These are phyloP conservation scores for Pelargonium cotyledonis DNA, from an alignment of 441 rosid species.

Conservation along the genomic window DNA sequence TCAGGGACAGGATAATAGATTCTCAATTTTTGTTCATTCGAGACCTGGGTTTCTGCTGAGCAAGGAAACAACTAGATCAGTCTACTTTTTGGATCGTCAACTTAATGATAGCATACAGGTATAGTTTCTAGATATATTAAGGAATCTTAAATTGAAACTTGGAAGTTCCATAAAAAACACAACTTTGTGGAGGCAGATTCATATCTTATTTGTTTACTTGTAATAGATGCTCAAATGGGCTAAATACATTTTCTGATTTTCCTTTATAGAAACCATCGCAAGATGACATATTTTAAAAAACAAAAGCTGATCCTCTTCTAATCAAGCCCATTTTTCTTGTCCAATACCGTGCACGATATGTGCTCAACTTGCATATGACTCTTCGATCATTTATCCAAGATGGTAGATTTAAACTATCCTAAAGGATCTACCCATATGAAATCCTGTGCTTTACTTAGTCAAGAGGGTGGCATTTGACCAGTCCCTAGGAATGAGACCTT, in stretches of 20 bases:
- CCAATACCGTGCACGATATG: not conserved
- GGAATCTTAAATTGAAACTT: not conserved
- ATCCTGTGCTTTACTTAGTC: not conserved
- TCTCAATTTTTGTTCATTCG: conserved; percentile 83
- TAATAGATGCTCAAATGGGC: not conserved
- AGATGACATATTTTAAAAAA: not conserved
- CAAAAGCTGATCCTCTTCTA: not conserved
- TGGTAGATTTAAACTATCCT: not conserved
- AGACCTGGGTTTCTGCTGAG: conserved; percentile 86
- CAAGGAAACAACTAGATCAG: conserved; percentile 79
- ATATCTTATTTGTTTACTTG: conserved; percentile 4
- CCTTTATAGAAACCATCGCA: not conserved
- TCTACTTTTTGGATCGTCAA: conserved; percentile 64
- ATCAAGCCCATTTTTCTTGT: not conserved
- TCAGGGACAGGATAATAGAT: conserved; percentile 71
- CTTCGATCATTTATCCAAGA: no score
- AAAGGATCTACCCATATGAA: not conserved
- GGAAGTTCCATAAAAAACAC: no score
- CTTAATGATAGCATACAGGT: conserved; percentile 87
- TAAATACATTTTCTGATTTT: not conserved
- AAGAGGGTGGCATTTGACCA: not conserved
- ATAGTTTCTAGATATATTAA: conserved; percentile 10
- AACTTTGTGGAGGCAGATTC: not conserved
- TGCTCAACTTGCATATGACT: no score
- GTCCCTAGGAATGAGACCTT: not conserved